phyloP scores from a whole-genome alignment of 768 basidiomycete genomes.

The Lentinula sp. region DNA sequence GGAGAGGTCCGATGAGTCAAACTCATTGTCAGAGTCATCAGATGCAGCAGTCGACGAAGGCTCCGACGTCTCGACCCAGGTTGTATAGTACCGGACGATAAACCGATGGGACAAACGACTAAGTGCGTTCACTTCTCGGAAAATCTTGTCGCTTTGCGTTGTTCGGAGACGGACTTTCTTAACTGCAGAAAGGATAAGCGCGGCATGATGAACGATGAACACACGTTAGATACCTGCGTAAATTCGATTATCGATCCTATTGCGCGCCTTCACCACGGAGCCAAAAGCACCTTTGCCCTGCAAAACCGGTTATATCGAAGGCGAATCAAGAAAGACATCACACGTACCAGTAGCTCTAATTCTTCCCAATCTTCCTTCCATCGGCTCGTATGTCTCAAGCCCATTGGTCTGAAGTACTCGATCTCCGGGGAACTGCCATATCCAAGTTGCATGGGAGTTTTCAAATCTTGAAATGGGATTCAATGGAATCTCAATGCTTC shows the following conservation, averaged over 20 bases:
- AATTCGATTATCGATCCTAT: conserved; percentile 79
- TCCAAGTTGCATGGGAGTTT: conserved; percentile 39
- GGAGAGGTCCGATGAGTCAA: background rate
- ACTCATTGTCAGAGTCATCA: conserved; percentile 28
- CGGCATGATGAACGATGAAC: background rate
- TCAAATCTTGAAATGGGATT: conserved; percentile 25
- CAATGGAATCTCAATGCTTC: background rate
- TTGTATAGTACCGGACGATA: conserved; percentile 89
- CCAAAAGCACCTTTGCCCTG: conserved; percentile 90
- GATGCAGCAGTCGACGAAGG: conserved; percentile 44
- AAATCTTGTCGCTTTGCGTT: conserved; percentile 80
- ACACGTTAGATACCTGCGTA: conserved; percentile 53
- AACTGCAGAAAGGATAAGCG: conserved; percentile 34
- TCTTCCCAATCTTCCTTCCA: conserved; percentile 97
- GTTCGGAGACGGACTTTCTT: conserved; percentile 82
- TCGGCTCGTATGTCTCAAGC: conserved; percentile 46
- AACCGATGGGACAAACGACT: conserved; percentile 82
- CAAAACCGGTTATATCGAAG: background rate
- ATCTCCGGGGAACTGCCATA: conserved; percentile 51
- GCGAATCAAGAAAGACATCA: background rate
- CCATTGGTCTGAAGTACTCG: conserved; percentile 50
- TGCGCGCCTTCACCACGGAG: conserved; percentile 91
- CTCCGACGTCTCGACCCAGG: conserved; percentile 79
- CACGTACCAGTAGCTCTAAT: conserved; percentile 68
- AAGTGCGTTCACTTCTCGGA: conserved; percentile 87